Evolutionary conservation across 2,329 filamentous ascomycete genomes (phyloP).

Genomic region (Phaeoacremonium minimum): DNA sequence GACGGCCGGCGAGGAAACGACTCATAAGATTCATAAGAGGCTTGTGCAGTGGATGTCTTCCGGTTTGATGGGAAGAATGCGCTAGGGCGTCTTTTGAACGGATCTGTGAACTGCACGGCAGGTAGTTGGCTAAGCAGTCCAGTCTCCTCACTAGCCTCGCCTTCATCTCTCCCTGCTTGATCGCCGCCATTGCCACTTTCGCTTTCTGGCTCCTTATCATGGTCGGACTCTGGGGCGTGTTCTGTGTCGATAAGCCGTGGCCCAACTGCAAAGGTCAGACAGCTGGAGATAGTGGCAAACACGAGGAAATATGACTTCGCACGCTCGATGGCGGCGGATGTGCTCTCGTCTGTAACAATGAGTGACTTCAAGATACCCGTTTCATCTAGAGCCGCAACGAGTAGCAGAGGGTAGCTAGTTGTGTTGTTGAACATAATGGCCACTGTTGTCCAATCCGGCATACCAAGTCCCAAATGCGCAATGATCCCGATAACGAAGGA

Average conservation of each 20-base stretch:
- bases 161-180: slow-evolving; percentile 7
- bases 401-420: slow-evolving; percentile 38
- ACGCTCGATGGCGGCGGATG: slow-evolving; percentile 44
- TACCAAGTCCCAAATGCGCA: slow-evolving; percentile 27
- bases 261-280: slow-evolving; percentile 60
- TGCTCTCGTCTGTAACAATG: slow-evolving; percentile 33
- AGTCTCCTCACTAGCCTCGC: slow-evolving; percentile 37
- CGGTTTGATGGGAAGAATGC: slow-evolving; percentile 24
- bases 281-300: slow-evolving; percentile 59
- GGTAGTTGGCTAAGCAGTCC: slow-evolving; percentile 38
- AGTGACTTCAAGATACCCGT: slow-evolving; percentile 53
- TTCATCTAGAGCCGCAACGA: slow-evolving; percentile 34
- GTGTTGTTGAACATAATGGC: slow-evolving; percentile 47
- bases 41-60: slow-evolving; percentile 1
- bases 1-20: slow-evolving; percentile 17
- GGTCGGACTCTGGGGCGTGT: slow-evolving; percentile 21
- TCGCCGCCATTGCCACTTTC: slow-evolving; percentile 11
- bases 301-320: slow-evolving; percentile 63
- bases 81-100: slow-evolving; percentile 10
- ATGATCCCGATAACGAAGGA: slow-evolving; percentile 34
- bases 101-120: slow-evolving; percentile 9
- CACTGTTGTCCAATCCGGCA: slow-evolving; percentile 40
- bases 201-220: slow-evolving; percentile 15
- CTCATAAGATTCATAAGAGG: too few species aligned
- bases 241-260: slow-evolving; percentile 50